These are phyloP conservation scores for Stropharia rugosoannulata DNA, from an alignment of 768 basidiomycete genomes.

Conservation along the genomic window DNA sequence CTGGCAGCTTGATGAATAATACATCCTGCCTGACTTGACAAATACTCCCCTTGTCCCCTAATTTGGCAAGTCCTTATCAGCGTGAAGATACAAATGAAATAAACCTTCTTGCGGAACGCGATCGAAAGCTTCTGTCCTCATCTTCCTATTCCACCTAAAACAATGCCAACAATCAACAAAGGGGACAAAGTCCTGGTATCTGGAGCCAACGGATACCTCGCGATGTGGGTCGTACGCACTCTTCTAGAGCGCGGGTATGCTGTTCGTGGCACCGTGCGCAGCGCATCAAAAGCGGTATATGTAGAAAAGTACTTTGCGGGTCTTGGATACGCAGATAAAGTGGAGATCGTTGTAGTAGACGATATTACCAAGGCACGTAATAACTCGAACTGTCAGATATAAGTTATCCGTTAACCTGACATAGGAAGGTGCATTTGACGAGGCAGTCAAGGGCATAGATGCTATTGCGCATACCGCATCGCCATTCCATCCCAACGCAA, in stretches of 20 bases:
- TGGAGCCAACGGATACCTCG: slow-evolving; percentile 61
- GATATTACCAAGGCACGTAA: slow-evolving; percentile 51
- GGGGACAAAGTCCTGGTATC: slow-evolving; percentile 46
- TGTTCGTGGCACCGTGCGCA: slow-evolving; percentile 69
- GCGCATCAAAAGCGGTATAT: slow-evolving; percentile 53
- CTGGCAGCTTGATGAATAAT: too few species aligned
- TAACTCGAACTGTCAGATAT: not conserved
- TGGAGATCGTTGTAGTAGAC: slow-evolving; percentile 67
- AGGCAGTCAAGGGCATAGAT: slow-evolving; percentile 74
- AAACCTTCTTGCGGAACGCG: too few species aligned
- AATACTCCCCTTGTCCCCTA: too few species aligned
- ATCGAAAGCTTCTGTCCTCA: too few species aligned
- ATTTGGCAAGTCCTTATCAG: too few species aligned
- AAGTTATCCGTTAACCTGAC: not conserved
- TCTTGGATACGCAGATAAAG: slow-evolving; percentile 50
- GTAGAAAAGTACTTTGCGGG: slow-evolving; percentile 52
- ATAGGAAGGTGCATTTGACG: slow-evolving; percentile 71
- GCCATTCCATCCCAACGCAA: slow-evolving; percentile 48
- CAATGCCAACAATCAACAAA: slow-evolving; percentile 29
- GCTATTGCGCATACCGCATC: slow-evolving; percentile 72
- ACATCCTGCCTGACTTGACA: too few species aligned
- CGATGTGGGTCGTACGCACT: slow-evolving; percentile 52
- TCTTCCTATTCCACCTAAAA: too few species aligned
- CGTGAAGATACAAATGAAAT: too few species aligned
- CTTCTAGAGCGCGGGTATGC: slow-evolving; percentile 63